Base-by-base conservation (phyloP, 495 filamentous ascomycete species). In the Xanthoparmelia taractica region DNA sequence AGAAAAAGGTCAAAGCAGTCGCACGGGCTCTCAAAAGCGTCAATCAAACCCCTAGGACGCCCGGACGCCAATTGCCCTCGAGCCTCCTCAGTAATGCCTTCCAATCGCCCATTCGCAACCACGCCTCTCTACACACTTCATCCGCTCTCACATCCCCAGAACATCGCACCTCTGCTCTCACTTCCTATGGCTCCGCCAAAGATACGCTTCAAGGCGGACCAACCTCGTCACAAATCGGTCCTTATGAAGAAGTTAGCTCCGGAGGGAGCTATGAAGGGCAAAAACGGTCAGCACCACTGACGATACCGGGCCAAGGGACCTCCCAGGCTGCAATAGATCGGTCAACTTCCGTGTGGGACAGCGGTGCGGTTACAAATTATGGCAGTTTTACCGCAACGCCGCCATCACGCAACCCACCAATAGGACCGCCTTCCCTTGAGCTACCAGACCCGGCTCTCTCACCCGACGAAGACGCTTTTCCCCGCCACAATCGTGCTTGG, bases 1-100 rank as follows among this genome's bases (percentile, higher is more conserved):
- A 96, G 74, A 96, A 96, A 76, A 87, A 90, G 72, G 78, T 96
- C 73, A 96, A 94, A 73, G 84, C 85, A 37, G 81, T 95, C 57
- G 73, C 81, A n/a, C 82, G 85, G 43, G 90, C 91, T 65, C 76
- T 90, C 12, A 81, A 82, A 61, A 82, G 73, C 64, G 72, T 79
- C 66, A 77, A 82, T 59, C 82, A 84, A 55, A 86, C 83, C 41
- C 85, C 81, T 52, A 77, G 73, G 20, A 82, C 82, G 1, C 84
- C 79, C 3, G 69, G 67, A 57, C 64, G 67, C n/a, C 69, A 69
- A 57, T 54, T 59, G 40, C 69, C 69, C 20, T 50, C 69, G 29
- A 71, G 65, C 45, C 69, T 71, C 23, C 59, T 71, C 62, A 59
- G 55, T 45, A 60, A 67, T 27, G 20, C 64, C 45, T 64, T 62